These are phyloP conservation scores for Oryza coarctata DNA, from an alignment of 176 grass and related monocot species.

Conservation along the genomic window DNA sequence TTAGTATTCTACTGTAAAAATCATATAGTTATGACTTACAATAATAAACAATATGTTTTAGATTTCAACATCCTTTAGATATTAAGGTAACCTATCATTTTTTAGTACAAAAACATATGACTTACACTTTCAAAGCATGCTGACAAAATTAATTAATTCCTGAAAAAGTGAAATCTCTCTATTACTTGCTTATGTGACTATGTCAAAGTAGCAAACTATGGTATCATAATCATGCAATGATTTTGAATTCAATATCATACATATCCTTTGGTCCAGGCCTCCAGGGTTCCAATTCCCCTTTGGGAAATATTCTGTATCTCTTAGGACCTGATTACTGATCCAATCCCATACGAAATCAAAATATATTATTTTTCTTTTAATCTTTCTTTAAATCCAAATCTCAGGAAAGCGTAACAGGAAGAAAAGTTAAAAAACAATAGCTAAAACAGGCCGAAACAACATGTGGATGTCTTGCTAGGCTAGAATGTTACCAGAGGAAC, in stretches of 20 bases:
- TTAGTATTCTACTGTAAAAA: neutral
- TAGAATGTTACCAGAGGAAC: neutral
- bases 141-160: neutral
- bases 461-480: neutral
- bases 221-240: too few relatives aligned
- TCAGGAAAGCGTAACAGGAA: neutral
- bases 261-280: neutral
- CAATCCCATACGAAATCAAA: neutral
- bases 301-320: neutral
- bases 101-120: neutral
- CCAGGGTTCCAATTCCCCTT: neutral
- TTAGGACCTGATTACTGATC: neutral
- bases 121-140: neutral
- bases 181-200: neutral
- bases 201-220: neutral
- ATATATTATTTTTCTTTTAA: too few relatives aligned
- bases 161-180: neutral
- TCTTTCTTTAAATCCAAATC: too few relatives aligned
- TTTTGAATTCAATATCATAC: too few relatives aligned
- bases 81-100: neutral
- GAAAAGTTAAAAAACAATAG: neutral
- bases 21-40: rapidly evolving
- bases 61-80: neutral
- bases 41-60: neutral
- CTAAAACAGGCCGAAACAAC: neutral